phyloP scores from a whole-genome alignment of 305 asterid species.

The Fraxinus floribunda region DNA sequence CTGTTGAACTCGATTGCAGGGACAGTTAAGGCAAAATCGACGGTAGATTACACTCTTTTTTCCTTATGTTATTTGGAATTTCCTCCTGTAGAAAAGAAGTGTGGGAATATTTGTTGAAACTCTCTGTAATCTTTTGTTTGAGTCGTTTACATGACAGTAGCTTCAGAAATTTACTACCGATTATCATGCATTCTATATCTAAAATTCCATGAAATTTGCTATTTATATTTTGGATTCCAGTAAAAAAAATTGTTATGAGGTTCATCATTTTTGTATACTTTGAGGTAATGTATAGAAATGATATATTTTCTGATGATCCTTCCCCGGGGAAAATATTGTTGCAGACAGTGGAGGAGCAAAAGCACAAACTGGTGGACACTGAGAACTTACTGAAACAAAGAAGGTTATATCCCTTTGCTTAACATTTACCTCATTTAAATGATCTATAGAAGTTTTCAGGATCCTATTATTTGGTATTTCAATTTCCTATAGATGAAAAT shows the following conservation, averaged over 20 bases:
- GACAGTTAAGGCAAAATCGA: constrained; percentile 66
- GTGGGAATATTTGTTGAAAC: background rate
- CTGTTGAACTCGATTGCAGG: constrained; percentile 75
- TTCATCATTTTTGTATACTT: constrained; percentile 2
- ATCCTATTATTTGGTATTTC: background rate
- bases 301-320: constrained; percentile 11
- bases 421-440: background rate
- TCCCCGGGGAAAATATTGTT: constrained; percentile 3
- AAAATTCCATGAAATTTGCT: background rate
- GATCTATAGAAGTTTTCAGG: background rate
- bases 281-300: constrained; percentile 10
- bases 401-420: constrained; percentile 43
- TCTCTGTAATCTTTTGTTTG: background rate
- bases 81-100: background rate
- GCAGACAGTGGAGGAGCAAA: constrained; percentile 88
- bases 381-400: constrained; percentile 56
- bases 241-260: background rate
- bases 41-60: constrained; percentile 40
- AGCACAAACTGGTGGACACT: constrained; percentile 57
- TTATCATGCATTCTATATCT: background rate
- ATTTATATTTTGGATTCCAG: background rate
- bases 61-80: background rate
- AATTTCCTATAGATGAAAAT: background rate
- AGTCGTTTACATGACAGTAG: background rate
- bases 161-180: background rate